Evolutionary conservation across 352 stramenopile species (phyloP).

Genomic region (Pythium biforme): DNA sequence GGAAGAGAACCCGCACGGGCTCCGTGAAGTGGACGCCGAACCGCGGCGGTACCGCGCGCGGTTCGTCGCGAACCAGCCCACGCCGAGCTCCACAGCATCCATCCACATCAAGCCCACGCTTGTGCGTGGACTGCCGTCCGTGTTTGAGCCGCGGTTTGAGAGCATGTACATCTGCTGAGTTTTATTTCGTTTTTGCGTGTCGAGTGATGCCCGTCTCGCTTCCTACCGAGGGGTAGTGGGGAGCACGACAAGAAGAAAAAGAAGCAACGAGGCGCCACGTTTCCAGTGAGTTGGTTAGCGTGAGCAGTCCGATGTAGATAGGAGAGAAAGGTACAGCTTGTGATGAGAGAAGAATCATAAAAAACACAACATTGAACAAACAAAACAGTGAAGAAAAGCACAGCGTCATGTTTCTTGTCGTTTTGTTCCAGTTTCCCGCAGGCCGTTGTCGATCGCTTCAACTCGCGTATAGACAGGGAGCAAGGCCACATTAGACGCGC

Average conservation of each 20-base stretch:
- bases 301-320: background rate
- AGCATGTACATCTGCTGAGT: constrained; percentile 15
- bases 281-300: background rate
- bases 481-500: background rate
- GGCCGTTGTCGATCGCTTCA: constrained; percentile 1
- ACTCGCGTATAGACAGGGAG: constrained; percentile 12
- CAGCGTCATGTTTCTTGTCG: background rate
- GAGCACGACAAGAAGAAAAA: background rate
- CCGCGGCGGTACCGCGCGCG: constrained; percentile 20
- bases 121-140: constrained; percentile 40
- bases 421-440: background rate
- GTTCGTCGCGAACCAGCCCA: constrained; percentile 6
- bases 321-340: no score
- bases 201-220: background rate
- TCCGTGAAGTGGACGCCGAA: constrained; percentile 33
- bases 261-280: background rate
- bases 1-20: constrained; percentile 31
- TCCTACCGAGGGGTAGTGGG: constrained; percentile 19
- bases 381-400: background rate
- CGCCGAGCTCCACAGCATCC: constrained; percentile 25
- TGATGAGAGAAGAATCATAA: background rate
- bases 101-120: constrained; percentile 44
- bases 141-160: constrained; percentile 40
- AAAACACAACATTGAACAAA: background rate
- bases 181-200: background rate